Evolutionary conservation across 441 rosid genomes (phyloP), one percentile per base, ranked within the genome.

Genomic region (Pelargonium myrrhifolium): DNA sequence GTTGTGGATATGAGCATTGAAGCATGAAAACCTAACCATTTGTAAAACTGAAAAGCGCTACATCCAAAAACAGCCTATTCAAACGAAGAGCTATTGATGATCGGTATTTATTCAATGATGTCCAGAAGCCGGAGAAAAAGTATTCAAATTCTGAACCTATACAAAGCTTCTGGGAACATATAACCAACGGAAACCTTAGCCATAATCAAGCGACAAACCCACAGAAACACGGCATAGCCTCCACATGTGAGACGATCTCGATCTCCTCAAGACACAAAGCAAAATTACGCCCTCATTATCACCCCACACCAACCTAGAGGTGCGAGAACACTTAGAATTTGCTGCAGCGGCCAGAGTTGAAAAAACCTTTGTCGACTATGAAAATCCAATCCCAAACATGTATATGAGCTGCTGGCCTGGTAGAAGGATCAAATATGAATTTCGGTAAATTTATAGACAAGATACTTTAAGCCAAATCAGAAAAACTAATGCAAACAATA

Each of bases 321-420:
- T 89, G 97, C 84, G 90, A 93, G 92, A 86, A 84, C 75, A 71
- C 74, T 80, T 75, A 53, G 78, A 65, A 71, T 80, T 79, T 76
- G 83, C 78, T 77, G 88, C 76, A 82, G 96, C 89, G 86, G 99
- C 99, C 99, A 93, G 99, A 91, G 87, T 93, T 92, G 87, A 90
- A 79, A 76, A 72, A 64, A 74, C 74, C 68, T 72, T 72, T 71
- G 62, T 70, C 78, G 74, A 83, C 83, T 76, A 85, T 71, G 75
- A 68, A 79, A 86, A 74, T 81, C 76, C 69, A 81, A 68, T 68
- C 51, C 45, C 69, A 72, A 73, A 37, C 76, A 70, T 65, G 82
- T 69, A 80, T 55, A 72, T 62, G 65, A 74, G 71, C 74, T 22
- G 56, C 65, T 65, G 71, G 77, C 89, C 88, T 79, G 85, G 68